Evolutionary conservation across 2,329 filamentous ascomycete species (phyloP).

Genomic region (Paraconiothyrium sp.): DNA sequence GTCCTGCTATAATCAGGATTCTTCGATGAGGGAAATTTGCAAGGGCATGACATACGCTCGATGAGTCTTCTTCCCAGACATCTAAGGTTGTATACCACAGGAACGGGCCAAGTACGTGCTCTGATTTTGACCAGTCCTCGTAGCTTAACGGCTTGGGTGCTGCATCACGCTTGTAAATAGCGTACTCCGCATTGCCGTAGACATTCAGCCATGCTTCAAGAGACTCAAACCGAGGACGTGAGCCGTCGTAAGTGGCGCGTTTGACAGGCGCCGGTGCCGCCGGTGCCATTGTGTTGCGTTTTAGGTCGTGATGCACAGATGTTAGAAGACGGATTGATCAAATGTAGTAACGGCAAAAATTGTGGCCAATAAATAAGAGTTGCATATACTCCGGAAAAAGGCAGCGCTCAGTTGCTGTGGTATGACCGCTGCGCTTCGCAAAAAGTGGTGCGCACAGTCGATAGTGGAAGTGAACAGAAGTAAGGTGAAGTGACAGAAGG

Average conservation of each 20-base stretch:
- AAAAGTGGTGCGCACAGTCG: constrained; percentile 34
- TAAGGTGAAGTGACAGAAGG: constrained; percentile 44
- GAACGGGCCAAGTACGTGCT: constrained; percentile 39
- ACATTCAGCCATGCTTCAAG: constrained; percentile 31
- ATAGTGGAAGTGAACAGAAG: constrained; percentile 33
- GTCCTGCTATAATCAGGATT: constrained; percentile 38
- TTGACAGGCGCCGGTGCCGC: constrained; percentile 26
- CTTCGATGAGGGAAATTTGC: not conserved
- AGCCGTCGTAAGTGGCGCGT: constrained; percentile 15
- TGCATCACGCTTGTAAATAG: constrained; percentile 34
- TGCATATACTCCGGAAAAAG: not conserved
- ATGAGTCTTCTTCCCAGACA: constrained; percentile 40
- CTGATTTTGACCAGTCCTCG: constrained; percentile 41
- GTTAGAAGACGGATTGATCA: constrained; percentile 14
- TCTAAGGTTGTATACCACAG: constrained; percentile 42
- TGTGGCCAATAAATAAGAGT: constrained; percentile 4
- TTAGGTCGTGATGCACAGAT: constrained; percentile 14
- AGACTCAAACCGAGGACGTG: constrained; percentile 20
- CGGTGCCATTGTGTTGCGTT: constrained; percentile 30
- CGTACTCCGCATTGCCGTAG: constrained; percentile 38
- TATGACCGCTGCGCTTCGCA: constrained; percentile 20
- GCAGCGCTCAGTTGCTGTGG: not conserved
- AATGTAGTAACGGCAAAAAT: constrained; percentile 16
- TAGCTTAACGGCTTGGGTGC: constrained; percentile 37
- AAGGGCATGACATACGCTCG: constrained; percentile 35